Conservation (phyloP, 768 basidiomycete genomes). For the Megacollybia marginata region DNA sequence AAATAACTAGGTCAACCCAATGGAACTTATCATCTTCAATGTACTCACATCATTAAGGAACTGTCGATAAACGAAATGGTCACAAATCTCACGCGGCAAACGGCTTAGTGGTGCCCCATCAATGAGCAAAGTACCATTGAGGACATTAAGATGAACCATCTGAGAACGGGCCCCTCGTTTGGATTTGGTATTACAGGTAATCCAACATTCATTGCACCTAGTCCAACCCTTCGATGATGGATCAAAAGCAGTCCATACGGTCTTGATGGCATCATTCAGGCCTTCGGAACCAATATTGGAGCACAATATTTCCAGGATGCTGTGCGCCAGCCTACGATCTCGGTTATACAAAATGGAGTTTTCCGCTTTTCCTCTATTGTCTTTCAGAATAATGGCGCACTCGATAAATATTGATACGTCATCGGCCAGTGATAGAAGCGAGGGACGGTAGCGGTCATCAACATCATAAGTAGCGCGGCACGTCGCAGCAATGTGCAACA, state of each 20-base stretch:
- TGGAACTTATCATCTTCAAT: not conserved
- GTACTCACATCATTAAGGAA: conserved; percentile 27
- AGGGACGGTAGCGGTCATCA: conserved; percentile 8
- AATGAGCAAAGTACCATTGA: conserved; percentile 32
- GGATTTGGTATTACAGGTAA: too few species aligned
- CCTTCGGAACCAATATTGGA: too few species aligned
- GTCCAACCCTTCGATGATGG: too few species aligned
- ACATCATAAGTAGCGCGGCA: conserved; percentile 36
- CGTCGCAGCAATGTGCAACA: conserved; percentile 28
- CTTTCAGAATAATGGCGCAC: conserved; percentile 23
- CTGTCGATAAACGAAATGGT: conserved; percentile 22
- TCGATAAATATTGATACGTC: conserved; percentile 22
- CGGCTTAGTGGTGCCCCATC: conserved; percentile 30
- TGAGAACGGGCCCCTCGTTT: conserved; percentile 15
- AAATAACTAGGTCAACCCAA: not conserved
- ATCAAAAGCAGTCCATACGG: too few species aligned
- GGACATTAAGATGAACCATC: conserved; percentile 34
- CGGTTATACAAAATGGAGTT: too few species aligned
- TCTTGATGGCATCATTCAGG: too few species aligned
- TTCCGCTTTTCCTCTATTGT: too few species aligned
- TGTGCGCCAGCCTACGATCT: too few species aligned
- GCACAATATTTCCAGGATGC: too few species aligned
- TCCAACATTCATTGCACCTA: too few species aligned
- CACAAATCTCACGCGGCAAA: conserved; percentile 24
- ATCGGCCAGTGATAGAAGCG: not conserved